phyloP scores from a whole-genome alignment of 768 basidiomycete species.

The Suillus luteus region DNA sequence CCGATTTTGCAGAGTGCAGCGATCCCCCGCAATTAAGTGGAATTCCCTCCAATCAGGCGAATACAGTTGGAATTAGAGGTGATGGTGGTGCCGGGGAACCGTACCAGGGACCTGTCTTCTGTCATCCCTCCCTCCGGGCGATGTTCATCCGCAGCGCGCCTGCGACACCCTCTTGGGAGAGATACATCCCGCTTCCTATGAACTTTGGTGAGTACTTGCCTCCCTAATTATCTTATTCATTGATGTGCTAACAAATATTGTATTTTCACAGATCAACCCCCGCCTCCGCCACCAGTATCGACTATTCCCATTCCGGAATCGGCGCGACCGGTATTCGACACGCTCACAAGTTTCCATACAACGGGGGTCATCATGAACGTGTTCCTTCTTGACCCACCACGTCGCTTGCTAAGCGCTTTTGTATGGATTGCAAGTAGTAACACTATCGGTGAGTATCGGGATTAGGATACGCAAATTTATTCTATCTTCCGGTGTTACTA shows the following conservation, averaged over 20 bases:
- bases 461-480: neutral
- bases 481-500: neutral
- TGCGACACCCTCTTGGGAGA: slow-evolving; percentile 10
- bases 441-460: slow-evolving; percentile 31
- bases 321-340: slow-evolving; percentile 51
- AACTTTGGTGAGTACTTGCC: neutral
- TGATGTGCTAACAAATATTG: neutral
- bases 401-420: slow-evolving; percentile 63
- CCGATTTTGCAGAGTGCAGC: slow-evolving; percentile 20
- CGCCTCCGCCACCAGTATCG: neutral
- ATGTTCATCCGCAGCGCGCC: slow-evolving; percentile 9
- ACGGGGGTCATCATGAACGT: slow-evolving; percentile 76
- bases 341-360: slow-evolving; percentile 63
- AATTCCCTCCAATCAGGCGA: slow-evolving; percentile 1
- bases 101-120: slow-evolving; percentile 7
- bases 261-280: slow-evolving; percentile 7
- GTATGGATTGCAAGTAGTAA: slow-evolving; percentile 59
- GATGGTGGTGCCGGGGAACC: slow-evolving; percentile 7
- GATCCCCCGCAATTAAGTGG: slow-evolving; percentile 18
- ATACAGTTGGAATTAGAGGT: slow-evolving; percentile 9
- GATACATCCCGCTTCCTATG: slow-evolving; percentile 7
- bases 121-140: slow-evolving; percentile 6
- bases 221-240: neutral
- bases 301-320: slow-evolving; percentile 14
- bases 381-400: slow-evolving; percentile 67